Evolutionary conservation across 2,329 filamentous ascomycete species (phyloP).

Genomic region (Cladosporium sp.): DNA sequence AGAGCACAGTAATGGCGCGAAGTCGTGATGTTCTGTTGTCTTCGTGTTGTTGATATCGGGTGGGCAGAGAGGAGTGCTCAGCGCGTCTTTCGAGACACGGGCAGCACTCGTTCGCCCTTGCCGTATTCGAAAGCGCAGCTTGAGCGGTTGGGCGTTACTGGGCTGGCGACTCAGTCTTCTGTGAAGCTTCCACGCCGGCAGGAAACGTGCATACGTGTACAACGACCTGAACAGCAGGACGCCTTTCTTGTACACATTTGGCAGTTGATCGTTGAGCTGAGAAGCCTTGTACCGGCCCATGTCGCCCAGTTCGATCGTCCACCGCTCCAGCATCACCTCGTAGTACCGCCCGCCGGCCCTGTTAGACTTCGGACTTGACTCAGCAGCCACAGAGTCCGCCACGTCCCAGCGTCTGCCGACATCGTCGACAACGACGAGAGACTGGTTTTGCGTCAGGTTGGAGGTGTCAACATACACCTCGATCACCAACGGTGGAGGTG

Average conservation of each 20-base stretch:
- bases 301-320: conserved; percentile 78
- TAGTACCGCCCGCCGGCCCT: conserved; percentile 16
- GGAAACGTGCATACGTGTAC: conserved; percentile 73
- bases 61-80: conserved; percentile 67
- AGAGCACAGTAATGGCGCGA: conserved; percentile 81
- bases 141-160: conserved; percentile 57
- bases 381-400: conserved; percentile 67
- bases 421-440: conserved; percentile 81
- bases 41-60: conserved; percentile 45
- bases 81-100: conserved; percentile 55
- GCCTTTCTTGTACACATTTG: conserved; percentile 93
- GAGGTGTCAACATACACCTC: conserved; percentile 70
- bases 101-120: conserved; percentile 53
- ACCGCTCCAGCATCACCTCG: conserved; percentile 84
- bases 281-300: conserved; percentile 50
- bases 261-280: conserved; percentile 59
- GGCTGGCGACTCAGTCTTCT: conserved; percentile 69
- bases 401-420: conserved; percentile 92
- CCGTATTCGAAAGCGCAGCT: conserved; percentile 75
- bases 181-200: conserved; percentile 83
- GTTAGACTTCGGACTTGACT: conserved; percentile 32
- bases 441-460: conserved; percentile 75
- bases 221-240: conserved; percentile 91
- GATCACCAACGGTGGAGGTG: conserved; percentile 78
- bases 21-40: conserved; percentile 67